These are phyloP conservation scores for Erucastrum elatum DNA, from an alignment of 345 rosid genomes.

Conservation along the genomic window DNA sequence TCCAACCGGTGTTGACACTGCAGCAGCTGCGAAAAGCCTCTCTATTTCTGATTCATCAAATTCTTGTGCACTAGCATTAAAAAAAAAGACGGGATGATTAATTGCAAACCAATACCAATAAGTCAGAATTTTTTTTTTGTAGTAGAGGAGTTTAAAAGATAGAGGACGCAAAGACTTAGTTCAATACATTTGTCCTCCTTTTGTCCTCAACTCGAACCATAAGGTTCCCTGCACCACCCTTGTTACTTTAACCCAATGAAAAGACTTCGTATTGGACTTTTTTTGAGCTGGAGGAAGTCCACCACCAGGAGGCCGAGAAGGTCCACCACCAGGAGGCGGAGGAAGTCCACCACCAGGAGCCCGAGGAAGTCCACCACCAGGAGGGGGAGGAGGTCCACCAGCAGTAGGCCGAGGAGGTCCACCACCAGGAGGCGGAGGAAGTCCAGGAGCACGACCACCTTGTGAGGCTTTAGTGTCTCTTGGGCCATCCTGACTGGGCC, in stretches of 20 bases:
- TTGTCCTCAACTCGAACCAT: neutral
- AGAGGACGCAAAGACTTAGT: neutral
- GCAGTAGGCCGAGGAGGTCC: too few relatives aligned
- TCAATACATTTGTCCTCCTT: neutral
- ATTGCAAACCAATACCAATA: neutral
- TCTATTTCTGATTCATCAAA: slow-evolving; percentile 90
- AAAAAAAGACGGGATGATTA: neutral
- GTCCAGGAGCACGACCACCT: too few relatives aligned
- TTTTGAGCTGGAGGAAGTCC: slow-evolving; percentile 43
- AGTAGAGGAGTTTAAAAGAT: neutral
- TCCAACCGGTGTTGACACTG: slow-evolving; percentile 56
- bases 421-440: too few relatives aligned
- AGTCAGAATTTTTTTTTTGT: neutral
- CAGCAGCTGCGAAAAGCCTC: slow-evolving; percentile 81
- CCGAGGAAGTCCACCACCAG: too few relatives aligned
- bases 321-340: neutral
- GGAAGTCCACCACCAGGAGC: neutral
- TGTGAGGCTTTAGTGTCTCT: too few relatives aligned
- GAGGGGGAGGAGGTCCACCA: too few relatives aligned
- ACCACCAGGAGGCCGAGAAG: too few relatives aligned
- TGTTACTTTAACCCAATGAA: slow-evolving; percentile 65
- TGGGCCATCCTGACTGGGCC: too few relatives aligned
- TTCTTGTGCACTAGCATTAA: slow-evolving; percentile 34
- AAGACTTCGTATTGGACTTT: slow-evolving; percentile 18
- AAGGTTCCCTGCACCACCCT: slow-evolving; percentile 34